Conservation (phyloP, 78 protist genomes). For the Creolimax fragrantissima region DNA sequence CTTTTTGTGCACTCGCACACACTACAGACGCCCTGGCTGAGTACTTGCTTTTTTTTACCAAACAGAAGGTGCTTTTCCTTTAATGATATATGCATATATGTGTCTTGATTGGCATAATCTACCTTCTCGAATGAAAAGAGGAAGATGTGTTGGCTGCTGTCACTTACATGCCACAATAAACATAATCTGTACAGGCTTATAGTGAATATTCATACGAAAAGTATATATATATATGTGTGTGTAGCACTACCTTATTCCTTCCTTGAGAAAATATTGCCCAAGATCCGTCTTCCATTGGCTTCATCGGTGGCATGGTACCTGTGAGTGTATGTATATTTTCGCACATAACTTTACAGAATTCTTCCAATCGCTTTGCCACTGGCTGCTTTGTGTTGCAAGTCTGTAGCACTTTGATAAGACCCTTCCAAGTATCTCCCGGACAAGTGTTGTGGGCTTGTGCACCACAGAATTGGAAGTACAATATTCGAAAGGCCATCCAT, state of each 20-base stretch:
- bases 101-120: no score
- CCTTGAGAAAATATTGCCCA: neutral
- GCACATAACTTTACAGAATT: neutral
- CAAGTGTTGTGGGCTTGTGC: neutral
- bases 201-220: no score
- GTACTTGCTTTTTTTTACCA: no score
- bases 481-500: neutral
- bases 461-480: no score
- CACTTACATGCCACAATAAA: no score
- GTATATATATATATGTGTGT: neutral
- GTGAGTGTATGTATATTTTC: neutral
- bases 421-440: neutral
- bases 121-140: no score
- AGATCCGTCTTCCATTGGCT: neutral
- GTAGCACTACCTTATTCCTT: neutral
- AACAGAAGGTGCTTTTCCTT: no score
- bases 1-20: no score
- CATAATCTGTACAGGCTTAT: no score
- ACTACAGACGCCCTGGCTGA: no score
- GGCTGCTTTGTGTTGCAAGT: neutral
- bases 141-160: no score
- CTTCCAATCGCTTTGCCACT: neutral
- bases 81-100: no score
- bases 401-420: neutral
- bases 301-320: neutral